phyloP scores from a whole-genome alignment of 176 grass and related monocot genomes.

The Puccinellia tenuiflora region DNA sequence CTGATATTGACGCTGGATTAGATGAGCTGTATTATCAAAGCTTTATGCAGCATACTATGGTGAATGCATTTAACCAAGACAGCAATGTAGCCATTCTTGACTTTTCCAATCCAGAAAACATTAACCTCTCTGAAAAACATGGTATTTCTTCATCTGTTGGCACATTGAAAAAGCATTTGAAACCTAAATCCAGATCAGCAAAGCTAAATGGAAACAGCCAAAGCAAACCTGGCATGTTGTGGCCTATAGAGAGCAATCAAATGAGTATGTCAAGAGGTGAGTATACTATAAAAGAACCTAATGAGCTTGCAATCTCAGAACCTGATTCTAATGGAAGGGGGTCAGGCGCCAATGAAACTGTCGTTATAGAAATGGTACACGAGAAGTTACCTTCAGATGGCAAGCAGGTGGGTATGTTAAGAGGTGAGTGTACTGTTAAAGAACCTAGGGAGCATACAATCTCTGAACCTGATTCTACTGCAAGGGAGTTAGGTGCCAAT shows the following conservation, averaged over 20 bases:
- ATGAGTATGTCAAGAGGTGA: not conserved
- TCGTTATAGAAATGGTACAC: not conserved
- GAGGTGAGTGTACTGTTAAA: not conserved
- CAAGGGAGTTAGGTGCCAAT: conserved; percentile 6
- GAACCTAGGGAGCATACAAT: not conserved
- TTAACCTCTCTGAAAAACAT: not conserved
- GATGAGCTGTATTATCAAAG: conserved; percentile 29
- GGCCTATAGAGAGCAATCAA: conserved; percentile 9
- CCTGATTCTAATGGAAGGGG: not conserved
- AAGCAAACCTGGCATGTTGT: not conserved
- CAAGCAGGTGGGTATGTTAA: not conserved
- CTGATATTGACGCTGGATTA: conserved; percentile 46
- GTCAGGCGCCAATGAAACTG: not conserved
- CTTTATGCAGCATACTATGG: conserved; percentile 8
- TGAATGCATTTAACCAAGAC: conserved; percentile 8
- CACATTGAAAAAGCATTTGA: conserved; percentile 8
- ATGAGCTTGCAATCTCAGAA: not conserved
- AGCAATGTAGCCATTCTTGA: conserved; percentile 6
- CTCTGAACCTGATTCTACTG: conserved; percentile 7
- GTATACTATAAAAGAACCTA: not conserved
- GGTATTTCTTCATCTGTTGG: conserved; percentile 14
- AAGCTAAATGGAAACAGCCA: conserved; percentile 19
- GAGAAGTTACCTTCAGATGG: conserved; percentile 13
- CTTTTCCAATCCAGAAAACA: conserved; percentile 3
- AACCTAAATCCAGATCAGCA: conserved; percentile 22